These are phyloP conservation scores for Guadua angustifolia DNA, from an alignment of 176 grass and related monocot genomes.

Conservation along the genomic window DNA sequence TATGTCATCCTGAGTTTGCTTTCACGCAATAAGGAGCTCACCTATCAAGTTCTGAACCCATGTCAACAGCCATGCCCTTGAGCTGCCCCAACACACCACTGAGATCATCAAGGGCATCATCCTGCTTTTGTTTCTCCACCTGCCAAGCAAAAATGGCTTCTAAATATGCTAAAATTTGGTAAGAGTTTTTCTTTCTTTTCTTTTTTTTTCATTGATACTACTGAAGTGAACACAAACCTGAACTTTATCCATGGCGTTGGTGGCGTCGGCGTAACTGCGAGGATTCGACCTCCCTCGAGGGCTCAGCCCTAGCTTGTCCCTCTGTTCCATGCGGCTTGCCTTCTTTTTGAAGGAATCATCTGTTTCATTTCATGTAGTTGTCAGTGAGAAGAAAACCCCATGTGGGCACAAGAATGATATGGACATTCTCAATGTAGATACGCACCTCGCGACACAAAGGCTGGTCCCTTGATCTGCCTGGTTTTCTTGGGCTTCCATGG, in stretches of 20 bases:
- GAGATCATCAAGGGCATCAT: constrained; percentile 69
- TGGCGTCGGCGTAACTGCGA: constrained; percentile 54
- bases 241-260: constrained; percentile 69
- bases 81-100: constrained; percentile 75
- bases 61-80: constrained; percentile 82
- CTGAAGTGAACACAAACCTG: constrained; percentile 46
- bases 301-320: constrained; percentile 69
- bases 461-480: constrained; percentile 68
- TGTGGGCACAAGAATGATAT: not conserved
- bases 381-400: not conserved
- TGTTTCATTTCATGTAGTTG: constrained; percentile 28
- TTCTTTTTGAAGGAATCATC: constrained; percentile 78
- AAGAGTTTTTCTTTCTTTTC: too few relatives aligned
- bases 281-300: constrained; percentile 49
- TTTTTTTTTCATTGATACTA: not conserved
- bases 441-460: constrained; percentile 49
- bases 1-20: not conserved
- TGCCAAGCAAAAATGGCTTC: constrained; percentile 7
- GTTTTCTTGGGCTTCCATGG: constrained; percentile 80
- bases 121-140: constrained; percentile 82
- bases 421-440: not conserved
- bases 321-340: constrained; percentile 63
- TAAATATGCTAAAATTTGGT: not conserved
- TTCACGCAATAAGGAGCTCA: constrained; percentile 10
- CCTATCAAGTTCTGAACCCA: constrained; percentile 79